Evolutionary conservation across 768 basidiomycete genomes (phyloP).

Genomic region (Amanita thiersii): DNA sequence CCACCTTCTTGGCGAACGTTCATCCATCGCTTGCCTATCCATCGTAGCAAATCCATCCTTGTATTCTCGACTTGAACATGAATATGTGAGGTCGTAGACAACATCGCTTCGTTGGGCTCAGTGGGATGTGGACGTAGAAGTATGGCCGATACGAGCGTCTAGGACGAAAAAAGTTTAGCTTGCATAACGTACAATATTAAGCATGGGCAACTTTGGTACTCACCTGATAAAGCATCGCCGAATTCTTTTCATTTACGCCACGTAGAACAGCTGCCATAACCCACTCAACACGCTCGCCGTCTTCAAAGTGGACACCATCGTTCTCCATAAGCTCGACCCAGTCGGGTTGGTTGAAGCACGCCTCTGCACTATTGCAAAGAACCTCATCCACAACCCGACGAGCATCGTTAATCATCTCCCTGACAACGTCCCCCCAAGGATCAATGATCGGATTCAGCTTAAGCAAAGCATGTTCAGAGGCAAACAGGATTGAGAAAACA

Average conservation of each 20-base stretch:
- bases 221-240: constrained; percentile 72
- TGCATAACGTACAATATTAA: not conserved
- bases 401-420: constrained; percentile 59
- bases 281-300: constrained; percentile 71
- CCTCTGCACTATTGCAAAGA: constrained; percentile 48
- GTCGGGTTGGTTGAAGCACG: constrained; percentile 59
- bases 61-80: constrained; percentile 70
- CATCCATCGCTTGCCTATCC: constrained; percentile 76
- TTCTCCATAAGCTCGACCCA: constrained; percentile 72
- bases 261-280: constrained; percentile 59
- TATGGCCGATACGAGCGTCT: constrained; percentile 69
- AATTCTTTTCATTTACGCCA: constrained; percentile 57
- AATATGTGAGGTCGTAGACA: constrained; percentile 63
- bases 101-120: constrained; percentile 49
- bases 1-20: constrained; percentile 68
- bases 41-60: constrained; percentile 54
- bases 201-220: constrained; percentile 7
- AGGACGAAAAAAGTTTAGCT: constrained; percentile 2
- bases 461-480: constrained; percentile 51
- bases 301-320: constrained; percentile 69
- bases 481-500: constrained; percentile 60
- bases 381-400: constrained; percentile 57
- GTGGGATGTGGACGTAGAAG: constrained; percentile 60
- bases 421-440: constrained; percentile 59
- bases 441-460: constrained; percentile 54